Conservation (phyloP, 75 land plant species). For the Cunninghamia lanceolata region DNA sequence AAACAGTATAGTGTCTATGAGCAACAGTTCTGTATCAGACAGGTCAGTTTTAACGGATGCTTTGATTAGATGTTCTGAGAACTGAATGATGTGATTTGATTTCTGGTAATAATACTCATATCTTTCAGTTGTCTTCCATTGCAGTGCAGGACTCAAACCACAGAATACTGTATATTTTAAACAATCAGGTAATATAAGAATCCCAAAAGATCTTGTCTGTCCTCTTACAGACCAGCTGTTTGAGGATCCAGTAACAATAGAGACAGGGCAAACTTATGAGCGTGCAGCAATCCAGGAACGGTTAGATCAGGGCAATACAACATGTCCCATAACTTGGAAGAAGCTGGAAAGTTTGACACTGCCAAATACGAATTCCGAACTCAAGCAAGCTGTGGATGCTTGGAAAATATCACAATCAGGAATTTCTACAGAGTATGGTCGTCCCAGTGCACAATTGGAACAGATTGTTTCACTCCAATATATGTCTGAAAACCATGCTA, state of each 20-base stretch:
- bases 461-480: not conserved
- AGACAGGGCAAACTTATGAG: constrained; percentile 63
- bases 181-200: constrained; percentile 8
- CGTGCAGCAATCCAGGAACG: constrained; percentile 41
- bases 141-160: constrained; percentile 6
- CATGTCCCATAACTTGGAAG: constrained; percentile 52
- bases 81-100: not conserved
- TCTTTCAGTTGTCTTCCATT: not conserved
- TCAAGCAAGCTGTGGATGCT: constrained; percentile 47
- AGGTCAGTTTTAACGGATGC: not conserved
- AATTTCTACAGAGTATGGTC: not conserved
- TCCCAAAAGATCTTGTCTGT: constrained; percentile 47
- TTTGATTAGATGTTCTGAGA: not conserved
- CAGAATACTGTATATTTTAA: constrained; percentile 7
- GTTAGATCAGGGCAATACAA: constrained; percentile 43
- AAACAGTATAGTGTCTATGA: not conserved
- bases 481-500: not conserved
- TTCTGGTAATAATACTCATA: constrained; percentile 6
- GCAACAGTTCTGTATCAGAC: not conserved
- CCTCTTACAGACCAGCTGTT: constrained; percentile 43
- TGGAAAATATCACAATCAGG: constrained; percentile 38
- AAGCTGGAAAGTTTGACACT: constrained; percentile 17
- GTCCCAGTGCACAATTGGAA: not conserved
- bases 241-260: constrained; percentile 63
- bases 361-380: constrained; percentile 41